Evolutionary conservation across 257 asterid species (phyloP).

Genomic region (Voacanga thouarsii): DNA sequence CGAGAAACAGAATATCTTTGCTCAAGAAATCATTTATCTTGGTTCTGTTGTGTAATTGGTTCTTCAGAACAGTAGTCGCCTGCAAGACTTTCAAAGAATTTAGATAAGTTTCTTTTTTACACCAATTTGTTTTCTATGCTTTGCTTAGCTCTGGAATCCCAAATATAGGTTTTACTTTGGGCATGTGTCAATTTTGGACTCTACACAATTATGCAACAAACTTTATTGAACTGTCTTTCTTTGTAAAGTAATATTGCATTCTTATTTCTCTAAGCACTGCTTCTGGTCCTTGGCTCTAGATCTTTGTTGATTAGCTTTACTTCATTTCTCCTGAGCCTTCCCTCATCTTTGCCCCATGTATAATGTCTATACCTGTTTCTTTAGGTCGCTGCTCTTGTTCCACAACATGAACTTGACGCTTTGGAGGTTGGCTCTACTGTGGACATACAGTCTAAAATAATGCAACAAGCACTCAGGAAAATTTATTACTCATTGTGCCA

Average conservation of each 20-base stretch:
- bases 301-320: neutral
- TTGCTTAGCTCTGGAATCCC: neutral
- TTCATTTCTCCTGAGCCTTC: slow-evolving; percentile 10
- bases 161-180: neutral
- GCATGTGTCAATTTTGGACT: neutral
- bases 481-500: slow-evolving; percentile 77
- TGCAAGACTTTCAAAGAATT: neutral
- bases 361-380: slow-evolving; percentile 26
- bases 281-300: neutral
- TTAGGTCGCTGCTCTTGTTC: slow-evolving; percentile 98
- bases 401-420: slow-evolving; percentile 70
- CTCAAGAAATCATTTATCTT: neutral
- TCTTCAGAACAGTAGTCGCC: neutral
- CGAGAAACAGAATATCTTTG: neutral
- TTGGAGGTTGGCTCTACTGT: slow-evolving; percentile 38
- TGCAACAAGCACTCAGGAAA: slow-evolving; percentile 88
- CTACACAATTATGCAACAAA: neutral
- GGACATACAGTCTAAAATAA: slow-evolving; percentile 63
- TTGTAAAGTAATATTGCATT: neutral
- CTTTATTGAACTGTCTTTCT: neutral
- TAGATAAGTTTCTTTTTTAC: neutral
- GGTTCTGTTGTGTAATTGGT: slow-evolving; percentile 1
- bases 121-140: neutral
- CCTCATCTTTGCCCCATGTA: neutral
- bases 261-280: neutral